These are phyloP conservation scores for Coleophoma cylindrospora DNA, from an alignment of 2,329 filamentous ascomycete genomes.

Conservation along the genomic window DNA sequence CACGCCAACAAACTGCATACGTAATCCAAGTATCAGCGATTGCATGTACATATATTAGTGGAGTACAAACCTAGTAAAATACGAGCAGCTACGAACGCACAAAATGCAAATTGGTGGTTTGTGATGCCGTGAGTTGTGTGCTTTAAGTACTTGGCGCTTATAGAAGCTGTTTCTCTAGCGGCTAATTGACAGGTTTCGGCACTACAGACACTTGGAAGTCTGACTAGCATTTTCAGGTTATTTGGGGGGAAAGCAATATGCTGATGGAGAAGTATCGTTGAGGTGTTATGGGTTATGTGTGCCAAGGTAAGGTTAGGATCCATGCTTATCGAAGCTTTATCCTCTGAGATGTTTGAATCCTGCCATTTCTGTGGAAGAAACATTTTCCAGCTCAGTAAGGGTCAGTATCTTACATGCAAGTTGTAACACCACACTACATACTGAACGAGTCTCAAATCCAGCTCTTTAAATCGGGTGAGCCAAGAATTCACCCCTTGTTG, in stretches of 20 bases:
- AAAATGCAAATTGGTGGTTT: constrained; percentile 38
- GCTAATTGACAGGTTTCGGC: constrained; percentile 43
- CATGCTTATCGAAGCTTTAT: constrained; percentile 23
- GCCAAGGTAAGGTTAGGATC: constrained; percentile 45
- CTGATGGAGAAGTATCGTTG: constrained; percentile 44
- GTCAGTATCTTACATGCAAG: not conserved
- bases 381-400: constrained; percentile 35
- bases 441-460: constrained; percentile 39
- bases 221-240: constrained; percentile 25
- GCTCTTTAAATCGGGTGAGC: constrained; percentile 41
- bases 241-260: constrained; percentile 35
- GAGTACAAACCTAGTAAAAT: constrained; percentile 29
- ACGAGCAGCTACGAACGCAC: constrained; percentile 39
- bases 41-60: too few relatives aligned
- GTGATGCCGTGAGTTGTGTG: constrained; percentile 25
- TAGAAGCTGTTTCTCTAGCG: constrained; percentile 39
- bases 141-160: constrained; percentile 39
- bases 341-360: constrained; percentile 17
- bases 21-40: not conserved
- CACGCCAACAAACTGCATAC: constrained; percentile 10
- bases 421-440: constrained; percentile 13
- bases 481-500: constrained; percentile 34
- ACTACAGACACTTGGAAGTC: constrained; percentile 38
- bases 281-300: constrained; percentile 43
- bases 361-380: constrained; percentile 37